Conservation (phyloP, 148 eudicot genomes). For the Dianthus caryophyllus region DNA sequence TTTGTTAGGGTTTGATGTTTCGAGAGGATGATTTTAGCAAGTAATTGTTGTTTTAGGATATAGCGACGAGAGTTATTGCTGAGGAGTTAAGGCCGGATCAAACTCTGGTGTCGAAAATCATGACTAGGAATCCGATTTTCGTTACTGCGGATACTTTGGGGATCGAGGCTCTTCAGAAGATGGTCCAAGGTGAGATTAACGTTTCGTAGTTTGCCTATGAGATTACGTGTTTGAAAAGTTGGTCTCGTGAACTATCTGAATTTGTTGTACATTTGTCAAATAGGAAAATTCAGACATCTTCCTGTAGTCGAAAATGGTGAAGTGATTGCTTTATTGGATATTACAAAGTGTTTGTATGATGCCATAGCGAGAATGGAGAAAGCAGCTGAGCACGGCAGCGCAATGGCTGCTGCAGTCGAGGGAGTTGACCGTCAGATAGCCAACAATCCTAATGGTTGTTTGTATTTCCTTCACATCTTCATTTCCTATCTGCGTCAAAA, state of each 20-base stretch:
- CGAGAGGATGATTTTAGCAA: neutral
- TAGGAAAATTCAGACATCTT: constrained; percentile 96
- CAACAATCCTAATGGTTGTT: constrained; percentile 64
- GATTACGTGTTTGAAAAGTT: neutral
- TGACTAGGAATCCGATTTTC: constrained; percentile 96
- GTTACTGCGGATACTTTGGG: constrained; percentile 85
- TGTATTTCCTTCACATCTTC: neutral
- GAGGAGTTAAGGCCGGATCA: constrained; percentile 89
- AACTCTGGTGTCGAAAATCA: constrained; percentile 69
- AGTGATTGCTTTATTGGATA: constrained; percentile 92
- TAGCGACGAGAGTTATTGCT: constrained; percentile 82
- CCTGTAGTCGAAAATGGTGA: constrained; percentile 99
- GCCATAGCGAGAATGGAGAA: constrained; percentile 96
- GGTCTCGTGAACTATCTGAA: constrained; percentile 3
- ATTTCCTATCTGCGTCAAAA: neutral
- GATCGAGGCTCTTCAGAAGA: constrained; percentile 91
- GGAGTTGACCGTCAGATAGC: constrained; percentile 92
- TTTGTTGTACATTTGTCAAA: constrained; percentile 11
- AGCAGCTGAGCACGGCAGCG: constrained; percentile 97
- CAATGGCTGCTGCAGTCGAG: constrained; percentile 96
- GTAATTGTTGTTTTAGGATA: constrained; percentile 49
- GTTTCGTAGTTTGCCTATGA: neutral
- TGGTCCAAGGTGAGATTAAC: constrained; percentile 67
- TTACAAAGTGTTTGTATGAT: constrained; percentile 91
- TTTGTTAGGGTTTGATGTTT: constrained; percentile 3